phyloP scores from a whole-genome alignment of 768 basidiomycete genomes.

The Agaricus blazei region DNA sequence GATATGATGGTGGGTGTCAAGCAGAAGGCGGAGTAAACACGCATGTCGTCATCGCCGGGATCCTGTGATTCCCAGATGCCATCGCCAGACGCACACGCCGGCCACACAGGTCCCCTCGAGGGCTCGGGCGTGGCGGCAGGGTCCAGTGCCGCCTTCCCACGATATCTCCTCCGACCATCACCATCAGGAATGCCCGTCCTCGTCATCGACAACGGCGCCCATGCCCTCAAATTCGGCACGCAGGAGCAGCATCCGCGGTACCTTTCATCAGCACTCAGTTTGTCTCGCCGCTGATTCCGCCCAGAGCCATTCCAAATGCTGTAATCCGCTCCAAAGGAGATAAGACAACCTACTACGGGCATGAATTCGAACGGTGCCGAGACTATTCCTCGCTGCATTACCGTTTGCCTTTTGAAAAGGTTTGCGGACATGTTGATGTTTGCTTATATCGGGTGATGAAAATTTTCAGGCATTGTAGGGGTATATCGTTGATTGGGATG shows the following conservation, averaged over 20 bases:
- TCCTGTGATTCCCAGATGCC: not conserved
- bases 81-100: too few relatives aligned
- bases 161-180: conserved; percentile 8
- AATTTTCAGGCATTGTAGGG: conserved; percentile 50
- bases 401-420: conserved; percentile 86
- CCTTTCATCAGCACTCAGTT: conserved; percentile 1
- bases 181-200: conserved; percentile 32
- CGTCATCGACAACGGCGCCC: conserved; percentile 86
- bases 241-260: conserved; percentile 23
- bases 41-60: not conserved
- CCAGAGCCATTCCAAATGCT: conserved; percentile 73
- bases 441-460: conserved; percentile 9
- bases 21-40: not conserved
- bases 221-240: conserved; percentile 72
- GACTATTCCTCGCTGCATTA: conserved; percentile 82
- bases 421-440: conserved; percentile 20
- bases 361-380: conserved; percentile 71
- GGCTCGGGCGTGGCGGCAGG: too few relatives aligned
- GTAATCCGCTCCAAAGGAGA: conserved; percentile 83
- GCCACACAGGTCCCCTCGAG: too few relatives aligned
- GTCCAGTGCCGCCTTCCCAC: not conserved
- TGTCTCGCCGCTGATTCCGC: conserved; percentile 1
- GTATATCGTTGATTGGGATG: conserved; percentile 92
- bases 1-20: not conserved
- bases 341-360: conserved; percentile 77